Evolutionary conservation across 768 basidiomycete species (phyloP).

Genomic region (Russula vinacea): DNA sequence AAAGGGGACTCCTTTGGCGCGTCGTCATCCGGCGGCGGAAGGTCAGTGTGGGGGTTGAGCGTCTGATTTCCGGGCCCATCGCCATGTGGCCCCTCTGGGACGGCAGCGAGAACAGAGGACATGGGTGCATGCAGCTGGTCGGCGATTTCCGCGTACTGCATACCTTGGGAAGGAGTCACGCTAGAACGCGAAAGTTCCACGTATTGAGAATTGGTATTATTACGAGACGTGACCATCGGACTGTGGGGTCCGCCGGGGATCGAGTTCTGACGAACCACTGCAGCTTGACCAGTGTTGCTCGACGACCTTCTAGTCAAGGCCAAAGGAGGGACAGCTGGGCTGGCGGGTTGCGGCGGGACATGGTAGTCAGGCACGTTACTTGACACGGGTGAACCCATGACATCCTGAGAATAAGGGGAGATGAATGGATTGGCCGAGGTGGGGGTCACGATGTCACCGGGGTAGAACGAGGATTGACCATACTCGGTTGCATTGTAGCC

Average conservation of each 20-base stretch:
- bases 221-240: constrained; percentile 21
- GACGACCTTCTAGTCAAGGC: constrained; percentile 29
- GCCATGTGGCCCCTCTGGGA: constrained; percentile 32
- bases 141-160: constrained; percentile 70
- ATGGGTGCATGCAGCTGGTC: constrained; percentile 45
- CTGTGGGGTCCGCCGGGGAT: constrained; percentile 27
- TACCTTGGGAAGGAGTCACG: constrained; percentile 71
- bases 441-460: constrained; percentile 31
- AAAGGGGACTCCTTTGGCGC: constrained; percentile 35
- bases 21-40: constrained; percentile 9
- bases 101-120: constrained; percentile 30
- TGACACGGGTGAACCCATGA: constrained; percentile 38
- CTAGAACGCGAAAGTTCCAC: constrained; percentile 65
- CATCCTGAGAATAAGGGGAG: constrained; percentile 41
- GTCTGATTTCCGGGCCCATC: constrained; percentile 11
- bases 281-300: not conserved
- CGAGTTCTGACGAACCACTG: constrained; percentile 32
- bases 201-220: constrained; percentile 45
- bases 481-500: constrained; percentile 35
- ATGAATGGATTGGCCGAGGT: constrained; percentile 42
- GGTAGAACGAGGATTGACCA: constrained; percentile 31
- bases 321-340: constrained; percentile 11
- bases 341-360: not conserved
- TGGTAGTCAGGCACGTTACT: constrained; percentile 28
- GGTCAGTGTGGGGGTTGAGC: not conserved